A percentile compares a stretch with the other conserved stretches of the same genome.
These are phyloP conservation scores for Didymellaceae sp. DNA, from an alignment of 2,329 filamentous ascomycete species.

Conservation along the genomic window DNA sequence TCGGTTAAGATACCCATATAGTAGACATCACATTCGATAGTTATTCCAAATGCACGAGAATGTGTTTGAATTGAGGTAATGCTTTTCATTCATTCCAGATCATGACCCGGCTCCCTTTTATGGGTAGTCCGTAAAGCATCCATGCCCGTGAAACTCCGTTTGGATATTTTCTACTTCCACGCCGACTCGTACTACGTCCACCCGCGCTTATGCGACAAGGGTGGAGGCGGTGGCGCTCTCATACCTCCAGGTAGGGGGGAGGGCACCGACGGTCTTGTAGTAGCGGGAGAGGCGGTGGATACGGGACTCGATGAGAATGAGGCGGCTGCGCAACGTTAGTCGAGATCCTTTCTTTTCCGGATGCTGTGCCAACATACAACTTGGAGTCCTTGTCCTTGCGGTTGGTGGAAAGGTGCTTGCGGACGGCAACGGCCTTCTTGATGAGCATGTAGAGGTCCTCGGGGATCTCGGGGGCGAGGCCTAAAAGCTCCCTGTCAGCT, in stretches of 20 bases:
- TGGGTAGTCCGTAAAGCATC: conserved; percentile 45
- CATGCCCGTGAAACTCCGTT: conserved; percentile 47
- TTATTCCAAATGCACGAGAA: conserved; percentile 19
- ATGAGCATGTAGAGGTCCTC: conserved; percentile 99
- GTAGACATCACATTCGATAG: conserved; percentile 17
- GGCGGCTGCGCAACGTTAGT: conserved; percentile 63
- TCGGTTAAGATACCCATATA: conserved; percentile 28
- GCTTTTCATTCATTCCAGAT: conserved; percentile 50
- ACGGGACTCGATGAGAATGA: conserved; percentile 99
- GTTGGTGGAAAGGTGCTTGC: conserved; percentile 99
- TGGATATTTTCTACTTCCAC: conserved; percentile 37
- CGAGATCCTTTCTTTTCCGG: neutral
- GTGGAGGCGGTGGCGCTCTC: conserved; percentile 86
- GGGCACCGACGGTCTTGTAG: conserved; percentile 93
- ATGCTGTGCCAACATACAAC: conserved; percentile 60
- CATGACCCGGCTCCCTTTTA: conserved; percentile 36
- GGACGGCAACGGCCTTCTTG: conserved; percentile 94
- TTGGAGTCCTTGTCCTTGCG: conserved; percentile 99
- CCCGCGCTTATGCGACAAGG: conserved; percentile 51
- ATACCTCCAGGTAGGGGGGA: conserved; percentile 97
- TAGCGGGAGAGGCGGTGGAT: conserved; percentile 99
- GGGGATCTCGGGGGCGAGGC: conserved; percentile 97
- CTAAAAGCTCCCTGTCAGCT: conserved; percentile 60
- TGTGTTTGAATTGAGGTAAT: conserved; percentile 38
- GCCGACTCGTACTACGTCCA: conserved; percentile 30